Base-by-base conservation (phyloP, 2,329 filamentous ascomycete genomes). In the Aspergillus calidoustus region DNA sequence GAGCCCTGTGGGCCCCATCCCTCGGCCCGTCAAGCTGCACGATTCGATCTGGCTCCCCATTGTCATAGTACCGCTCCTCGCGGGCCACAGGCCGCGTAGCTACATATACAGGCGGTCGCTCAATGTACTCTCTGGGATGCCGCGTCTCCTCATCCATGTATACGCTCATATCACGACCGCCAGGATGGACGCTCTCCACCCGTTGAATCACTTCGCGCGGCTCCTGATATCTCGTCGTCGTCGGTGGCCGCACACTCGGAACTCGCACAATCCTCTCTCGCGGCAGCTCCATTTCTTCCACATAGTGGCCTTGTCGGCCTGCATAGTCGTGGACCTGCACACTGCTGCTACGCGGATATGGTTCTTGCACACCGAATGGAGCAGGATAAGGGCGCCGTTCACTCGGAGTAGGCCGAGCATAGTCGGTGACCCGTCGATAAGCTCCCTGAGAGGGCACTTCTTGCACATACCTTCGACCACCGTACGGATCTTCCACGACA, bases 201-300 rank as follows among this genome's bases (percentile, higher is more conserved):
- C 81, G 76, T 60, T 78, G 72, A 17, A 77, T 67, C 50, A 76
- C 66, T 54, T 79, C 77, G 59, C 71, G 72, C 19, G 71, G 70
- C 54, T 80, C 78, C 49, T 81, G 78, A 63, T 83, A 83, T 59
- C 79, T 76, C 28, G 75, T 63, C 28, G 75, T 63, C 17, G 72
- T 63, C n/a, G 78, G 75, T 22, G 88, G 87, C 51, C 87, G 83
- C 38, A 86, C 83, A 71, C 87, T 90, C 7, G 84, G 72, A 34
- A 86, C 80, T 60, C 87, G 80, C 47, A 83, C 69, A 47, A 84
- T 70, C 64, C 87, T 86, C 60, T 88, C 86, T 41, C 83, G 79
- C 3, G 83, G 77, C 82, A 85, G 43, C 82, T 85, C 64, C 77
- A 89, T 85, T 70, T 94, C 91, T 68, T 93, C 92, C 48, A 89